Percentiles rank a stretch among this genome's conserved stretches.
These are phyloP conservation scores for Fusarium sp. DNA, from an alignment of 2,329 filamentous ascomycete genomes.

Conservation along the genomic window DNA sequence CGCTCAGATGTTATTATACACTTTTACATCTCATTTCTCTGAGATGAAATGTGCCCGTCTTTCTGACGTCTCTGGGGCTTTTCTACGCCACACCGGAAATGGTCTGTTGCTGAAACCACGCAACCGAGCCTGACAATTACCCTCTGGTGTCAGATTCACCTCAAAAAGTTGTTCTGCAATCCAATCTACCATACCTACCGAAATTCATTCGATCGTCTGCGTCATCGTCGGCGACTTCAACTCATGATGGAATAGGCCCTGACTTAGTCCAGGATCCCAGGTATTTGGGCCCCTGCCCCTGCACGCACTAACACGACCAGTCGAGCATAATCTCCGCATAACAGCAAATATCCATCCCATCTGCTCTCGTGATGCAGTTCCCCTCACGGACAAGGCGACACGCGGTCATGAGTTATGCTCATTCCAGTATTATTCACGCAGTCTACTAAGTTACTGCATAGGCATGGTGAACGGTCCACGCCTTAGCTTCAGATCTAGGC, in stretches of 20 bases:
- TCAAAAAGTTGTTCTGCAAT: not conserved
- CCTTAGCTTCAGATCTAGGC: slow-evolving; percentile 8
- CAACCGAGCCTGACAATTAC: slow-evolving; percentile 8
- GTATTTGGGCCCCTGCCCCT: slow-evolving; percentile 37
- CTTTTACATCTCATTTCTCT: slow-evolving; percentile 29
- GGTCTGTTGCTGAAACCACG: slow-evolving; percentile 24
- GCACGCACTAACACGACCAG: slow-evolving; percentile 34
- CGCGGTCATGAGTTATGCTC: slow-evolving; percentile 22
- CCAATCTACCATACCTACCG: slow-evolving; percentile 1
- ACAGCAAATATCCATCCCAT: slow-evolving; percentile 24
- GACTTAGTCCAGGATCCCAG: slow-evolving; percentile 28
- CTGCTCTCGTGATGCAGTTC: slow-evolving; percentile 42
- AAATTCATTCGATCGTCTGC: slow-evolving; percentile 23
- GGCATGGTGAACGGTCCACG: slow-evolving; percentile 6
- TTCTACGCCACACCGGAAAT: slow-evolving; percentile 30
- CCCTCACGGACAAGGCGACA: slow-evolving; percentile 21
- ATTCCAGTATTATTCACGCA: slow-evolving; percentile 2
- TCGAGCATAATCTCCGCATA: slow-evolving; percentile 46
- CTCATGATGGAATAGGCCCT: slow-evolving; percentile 8
- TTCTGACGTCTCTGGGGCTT: slow-evolving; percentile 5
- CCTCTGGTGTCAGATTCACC: slow-evolving; percentile 5
- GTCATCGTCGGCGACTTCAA: slow-evolving; percentile 35
- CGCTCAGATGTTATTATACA: slow-evolving; percentile 1
- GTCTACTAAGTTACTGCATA: slow-evolving; percentile 1
- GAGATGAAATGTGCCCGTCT: slow-evolving; percentile 1